Conservation (phyloP, 306 rosid species). For the Prosopis cineraria region DNA sequence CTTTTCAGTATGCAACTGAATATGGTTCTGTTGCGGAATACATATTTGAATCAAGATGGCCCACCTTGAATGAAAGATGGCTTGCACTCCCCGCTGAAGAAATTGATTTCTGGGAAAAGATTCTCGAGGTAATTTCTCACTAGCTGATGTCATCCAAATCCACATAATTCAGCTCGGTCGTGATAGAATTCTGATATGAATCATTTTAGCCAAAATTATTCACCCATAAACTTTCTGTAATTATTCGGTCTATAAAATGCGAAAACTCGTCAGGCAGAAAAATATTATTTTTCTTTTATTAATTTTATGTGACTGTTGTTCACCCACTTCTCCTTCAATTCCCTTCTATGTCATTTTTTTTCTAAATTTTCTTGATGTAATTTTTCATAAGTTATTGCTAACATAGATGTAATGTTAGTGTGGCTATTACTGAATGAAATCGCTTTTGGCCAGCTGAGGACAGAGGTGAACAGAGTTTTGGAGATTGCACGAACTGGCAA, state of each 20-base stretch:
- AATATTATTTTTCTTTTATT: background rate
- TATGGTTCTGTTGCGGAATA: constrained; percentile 79
- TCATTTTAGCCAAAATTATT: constrained; percentile 20
- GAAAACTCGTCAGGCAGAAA: too few species aligned
- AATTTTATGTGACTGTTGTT: background rate
- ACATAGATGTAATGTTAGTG: constrained; percentile 10
- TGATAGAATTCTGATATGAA: constrained; percentile 17
- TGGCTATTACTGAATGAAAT: constrained; percentile 31
- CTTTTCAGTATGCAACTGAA: constrained; percentile 62
- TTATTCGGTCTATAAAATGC: background rate
- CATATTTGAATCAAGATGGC: constrained; percentile 96
- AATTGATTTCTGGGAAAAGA: constrained; percentile 71
- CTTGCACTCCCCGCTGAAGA: constrained; percentile 73
- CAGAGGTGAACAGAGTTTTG: constrained; percentile 88
- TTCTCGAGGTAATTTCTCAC: constrained; percentile 75
- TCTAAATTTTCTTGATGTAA: background rate
- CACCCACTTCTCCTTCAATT: background rate
- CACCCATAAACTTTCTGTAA: background rate
- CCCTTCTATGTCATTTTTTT: background rate
- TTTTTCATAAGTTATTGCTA: background rate
- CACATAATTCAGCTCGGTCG: constrained; percentile 4
- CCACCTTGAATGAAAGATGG: constrained; percentile 69
- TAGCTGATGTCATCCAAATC: constrained; percentile 8
- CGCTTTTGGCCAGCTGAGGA: constrained; percentile 71
- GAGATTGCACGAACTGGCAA: constrained; percentile 82